Conservation (phyloP, 1,284 basidiomycete species). For the Ustilago curta region DNA sequence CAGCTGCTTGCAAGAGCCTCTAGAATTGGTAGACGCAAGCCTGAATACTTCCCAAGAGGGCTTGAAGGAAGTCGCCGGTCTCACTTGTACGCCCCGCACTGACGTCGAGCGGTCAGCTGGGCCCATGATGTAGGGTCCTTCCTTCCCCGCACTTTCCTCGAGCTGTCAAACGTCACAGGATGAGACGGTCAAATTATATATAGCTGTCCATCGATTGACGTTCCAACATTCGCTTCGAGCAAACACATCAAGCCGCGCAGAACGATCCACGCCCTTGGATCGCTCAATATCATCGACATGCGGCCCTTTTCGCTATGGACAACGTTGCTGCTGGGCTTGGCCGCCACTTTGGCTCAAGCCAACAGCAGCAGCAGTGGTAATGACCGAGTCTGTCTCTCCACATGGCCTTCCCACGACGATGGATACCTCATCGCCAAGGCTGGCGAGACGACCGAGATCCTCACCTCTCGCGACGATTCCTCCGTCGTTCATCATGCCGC, state of each 20-base stretch:
- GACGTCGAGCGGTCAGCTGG: background rate
- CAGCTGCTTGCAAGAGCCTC: too few species aligned
- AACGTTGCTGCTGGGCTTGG: constrained; percentile 18
- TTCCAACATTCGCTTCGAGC: background rate
- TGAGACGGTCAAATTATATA: constrained; percentile 12
- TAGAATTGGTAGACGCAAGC: too few species aligned
- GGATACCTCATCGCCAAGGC: constrained; percentile 28
- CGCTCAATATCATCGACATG: constrained; percentile 4
- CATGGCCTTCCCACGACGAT: background rate
- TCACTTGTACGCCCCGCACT: background rate
- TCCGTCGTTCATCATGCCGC: constrained; percentile 31
- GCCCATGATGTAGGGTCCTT: background rate
- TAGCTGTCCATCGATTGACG: too few species aligned
- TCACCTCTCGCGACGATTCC: constrained; percentile 41
- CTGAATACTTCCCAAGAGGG: too few species aligned
- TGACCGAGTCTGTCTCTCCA: constrained; percentile 17
- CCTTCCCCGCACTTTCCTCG: constrained; percentile 1
- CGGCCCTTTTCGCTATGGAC: constrained; percentile 6
- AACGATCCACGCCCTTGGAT: background rate
- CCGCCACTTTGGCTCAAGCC: constrained; percentile 3
- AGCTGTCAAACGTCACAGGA: background rate
- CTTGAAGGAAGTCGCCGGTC: constrained; percentile 3
- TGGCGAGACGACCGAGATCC: constrained; percentile 36
- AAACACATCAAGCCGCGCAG: background rate
- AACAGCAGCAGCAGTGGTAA: background rate